Percentiles rank a stretch among this genome's conserved stretches.
Evolutionary conservation across 257 asterid genomes (phyloP).

Genomic region (Perilla frutescens): DNA sequence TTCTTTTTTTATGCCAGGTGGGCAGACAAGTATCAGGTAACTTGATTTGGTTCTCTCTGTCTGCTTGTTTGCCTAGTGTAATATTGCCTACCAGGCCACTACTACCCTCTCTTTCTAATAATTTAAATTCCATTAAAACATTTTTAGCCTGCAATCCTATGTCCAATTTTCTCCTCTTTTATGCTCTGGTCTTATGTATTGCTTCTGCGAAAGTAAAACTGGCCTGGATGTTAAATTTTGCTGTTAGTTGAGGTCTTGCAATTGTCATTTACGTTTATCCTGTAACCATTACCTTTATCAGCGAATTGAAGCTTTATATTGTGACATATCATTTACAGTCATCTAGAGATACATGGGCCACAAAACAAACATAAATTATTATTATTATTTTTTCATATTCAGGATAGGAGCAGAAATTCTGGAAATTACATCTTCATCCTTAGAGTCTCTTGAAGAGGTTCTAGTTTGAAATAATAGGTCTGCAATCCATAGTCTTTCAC

Average conservation of each 20-base stretch:
- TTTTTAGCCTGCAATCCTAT: background rate
- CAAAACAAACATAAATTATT: background rate
- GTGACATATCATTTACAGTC: conserved; percentile 2
- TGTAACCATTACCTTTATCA: background rate
- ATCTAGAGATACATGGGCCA: background rate
- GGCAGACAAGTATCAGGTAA: conserved; percentile 97
- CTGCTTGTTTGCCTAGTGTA: conserved; percentile 8
- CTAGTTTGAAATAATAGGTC: background rate
- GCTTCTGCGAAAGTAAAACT: background rate
- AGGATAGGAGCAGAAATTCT: background rate
- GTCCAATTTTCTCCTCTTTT: background rate
- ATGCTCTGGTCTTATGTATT: background rate
- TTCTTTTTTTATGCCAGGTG: conserved; percentile 60
- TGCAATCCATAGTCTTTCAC: background rate
- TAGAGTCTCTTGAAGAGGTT: background rate
- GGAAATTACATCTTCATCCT: background rate
- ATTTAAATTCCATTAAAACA: background rate
- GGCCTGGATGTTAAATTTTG: background rate
- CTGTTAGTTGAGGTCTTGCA: background rate
- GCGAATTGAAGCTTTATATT: too few relatives aligned
- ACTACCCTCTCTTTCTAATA: background rate
- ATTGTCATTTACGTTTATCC: background rate
- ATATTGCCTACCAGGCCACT: background rate
- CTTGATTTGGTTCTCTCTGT: conserved; percentile 31
- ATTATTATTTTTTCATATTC: background rate